Conservation (phyloP, 768 basidiomycete species). For the Gymnopilus dilepis region DNA sequence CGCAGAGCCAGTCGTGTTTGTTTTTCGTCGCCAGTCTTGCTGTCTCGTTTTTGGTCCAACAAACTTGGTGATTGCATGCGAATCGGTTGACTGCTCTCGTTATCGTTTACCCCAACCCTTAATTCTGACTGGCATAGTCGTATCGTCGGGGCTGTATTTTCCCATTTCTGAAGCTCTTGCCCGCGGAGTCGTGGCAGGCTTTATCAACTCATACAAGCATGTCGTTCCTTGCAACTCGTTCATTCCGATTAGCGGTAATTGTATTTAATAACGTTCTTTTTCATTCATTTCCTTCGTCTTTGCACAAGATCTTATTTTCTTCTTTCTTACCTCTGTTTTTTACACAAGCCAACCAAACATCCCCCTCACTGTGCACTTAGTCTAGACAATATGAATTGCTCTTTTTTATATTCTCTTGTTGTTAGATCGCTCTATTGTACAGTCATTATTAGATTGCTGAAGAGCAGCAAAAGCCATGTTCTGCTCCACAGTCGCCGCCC, state of each 20-base stretch:
- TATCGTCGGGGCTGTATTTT: slow-evolving; percentile 26
- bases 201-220: slow-evolving; percentile 21
- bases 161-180: not conserved
- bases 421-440: slow-evolving; percentile 13
- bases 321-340: slow-evolving; percentile 12
- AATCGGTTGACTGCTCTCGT: slow-evolving; percentile 20
- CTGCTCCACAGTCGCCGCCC: slow-evolving; percentile 80
- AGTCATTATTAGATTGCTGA: slow-evolving; percentile 41
- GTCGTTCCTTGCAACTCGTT: slow-evolving; percentile 30
- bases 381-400: slow-evolving; percentile 20
- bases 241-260: slow-evolving; percentile 27
- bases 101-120: slow-evolving; percentile 20
- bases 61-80: slow-evolving; percentile 12
- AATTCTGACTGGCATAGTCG: slow-evolving; percentile 20
- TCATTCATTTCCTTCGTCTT: slow-evolving; percentile 11
- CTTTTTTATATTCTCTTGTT: slow-evolving; percentile 7
- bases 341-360: slow-evolving; percentile 19
- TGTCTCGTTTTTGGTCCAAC: not conserved
- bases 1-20: slow-evolving; percentile 32
- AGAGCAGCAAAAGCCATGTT: slow-evolving; percentile 83
- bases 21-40: slow-evolving; percentile 16
- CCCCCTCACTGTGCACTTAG: slow-evolving; percentile 25
- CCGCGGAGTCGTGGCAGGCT: slow-evolving; percentile 12
- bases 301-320: not conserved
- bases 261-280: slow-evolving; percentile 32